Evolutionary conservation across 176 grass and related monocot species (phyloP).

Genomic region (Oryza glaberrima): DNA sequence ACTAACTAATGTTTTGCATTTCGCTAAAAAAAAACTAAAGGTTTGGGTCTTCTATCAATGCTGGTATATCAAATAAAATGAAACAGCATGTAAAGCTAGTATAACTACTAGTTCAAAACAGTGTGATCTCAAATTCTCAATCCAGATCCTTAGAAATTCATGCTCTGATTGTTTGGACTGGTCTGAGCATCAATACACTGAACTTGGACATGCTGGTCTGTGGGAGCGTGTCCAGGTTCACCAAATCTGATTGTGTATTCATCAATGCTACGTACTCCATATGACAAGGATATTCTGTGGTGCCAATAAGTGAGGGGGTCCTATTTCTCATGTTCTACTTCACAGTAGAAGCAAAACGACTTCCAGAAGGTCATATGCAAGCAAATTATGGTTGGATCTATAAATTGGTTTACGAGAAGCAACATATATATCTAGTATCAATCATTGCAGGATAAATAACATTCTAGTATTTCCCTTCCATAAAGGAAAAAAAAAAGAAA

Average conservation of each 20-base stretch:
- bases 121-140: not conserved
- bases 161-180: not conserved
- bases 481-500: not conserved
- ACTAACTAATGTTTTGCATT: not conserved
- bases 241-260: not conserved
- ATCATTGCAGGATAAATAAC: not conserved
- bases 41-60: not conserved
- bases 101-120: not conserved
- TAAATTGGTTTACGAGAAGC: not conserved
- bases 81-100: not conserved
- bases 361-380: not conserved
- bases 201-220: constrained; percentile 43
- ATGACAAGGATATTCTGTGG: constrained; percentile 22
- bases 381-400: not conserved
- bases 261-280: constrained; percentile 14
- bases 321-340: not conserved
- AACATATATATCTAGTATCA: not conserved
- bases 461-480: not conserved
- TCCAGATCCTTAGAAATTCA: not conserved
- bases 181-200: constrained; percentile 14
- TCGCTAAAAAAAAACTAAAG: not conserved
- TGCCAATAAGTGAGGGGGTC: not conserved
- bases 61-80: not conserved
- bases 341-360: not conserved
- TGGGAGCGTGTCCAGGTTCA: constrained; percentile 38